Base-by-base conservation (phyloP, 2,329 filamentous ascomycete species). In the Celoporthe dispersa region DNA sequence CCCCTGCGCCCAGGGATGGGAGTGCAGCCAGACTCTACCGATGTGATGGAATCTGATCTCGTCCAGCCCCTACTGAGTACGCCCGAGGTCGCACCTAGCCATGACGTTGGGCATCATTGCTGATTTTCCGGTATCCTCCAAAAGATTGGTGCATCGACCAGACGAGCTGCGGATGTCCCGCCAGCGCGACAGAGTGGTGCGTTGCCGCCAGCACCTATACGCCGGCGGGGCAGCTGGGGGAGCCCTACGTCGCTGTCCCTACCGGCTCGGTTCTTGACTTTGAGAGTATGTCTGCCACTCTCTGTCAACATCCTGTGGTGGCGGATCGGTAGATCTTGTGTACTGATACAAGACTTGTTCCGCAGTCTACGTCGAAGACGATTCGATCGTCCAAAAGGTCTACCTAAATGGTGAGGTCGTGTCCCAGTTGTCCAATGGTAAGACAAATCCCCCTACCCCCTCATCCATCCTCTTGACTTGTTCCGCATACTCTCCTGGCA, bases 121-220 rank as follows among this genome's bases (percentile, higher is more conserved):
- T 37, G 22, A 55, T 19, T 31, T 2, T 55, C 3, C 35, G 35
- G 25, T 12, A 14, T 55, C 51, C 35, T 35, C 5, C 3, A 16
- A 55, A 55, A 55, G 51, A 70, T 66, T 72, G 70, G 70, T 68
- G 61, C 61, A 14, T 51, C 22, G 57, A 70, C 60, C 65, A 68
- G 41, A n/a, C 14, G 48, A n/a, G 41, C 22, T 66, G 66, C 44
- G 70, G 70, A 44, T 70, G 70, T n/a, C 57, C 70, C 3, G 68
- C 70, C n/a, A n/a, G n/a, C n/a, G n/a, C n/a, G n/a, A n/a, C n/a
- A n/a, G n/a, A n/a, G n/a, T n/a, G n/a, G n/a, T n/a, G n/a, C n/a
- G n/a, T n/a, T n/a, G n/a, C n/a, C n/a, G n/a, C n/a, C 14, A 72
- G 68, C 44, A 70, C 70, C 8, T 70, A 70, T 25, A 72, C 70